Base-by-base conservation (phyloP, 345 rosid species). In the Psidium friedrichsthalianum region DNA sequence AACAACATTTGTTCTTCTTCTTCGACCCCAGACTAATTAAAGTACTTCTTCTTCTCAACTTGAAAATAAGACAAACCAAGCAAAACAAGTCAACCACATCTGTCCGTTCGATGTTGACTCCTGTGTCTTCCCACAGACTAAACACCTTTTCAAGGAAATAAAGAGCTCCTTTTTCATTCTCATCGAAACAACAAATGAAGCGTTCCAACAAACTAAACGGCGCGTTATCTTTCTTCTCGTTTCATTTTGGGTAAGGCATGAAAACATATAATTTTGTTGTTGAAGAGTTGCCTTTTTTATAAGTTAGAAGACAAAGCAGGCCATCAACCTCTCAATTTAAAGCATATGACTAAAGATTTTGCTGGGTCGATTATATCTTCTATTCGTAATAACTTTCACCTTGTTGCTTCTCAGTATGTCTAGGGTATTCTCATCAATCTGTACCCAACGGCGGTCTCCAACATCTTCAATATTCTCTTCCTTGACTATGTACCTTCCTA, bases 401-500 rank as follows among this genome's bases (percentile, higher is more conserved):
- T n/a, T 8, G 0, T n/a, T n/a, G 8, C 32, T 58, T 8, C 36
- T 0, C 1, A 58, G 4, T 58, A 58, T 58, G 69, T n/a, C 69
- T 5, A 12, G 3, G 12, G 6, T 58, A 58, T 10, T 58, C 36
- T 58, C 18, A 58, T 58, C 69, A 58, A 58, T 58, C 2, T 0
- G 0, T 8, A 58, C 18, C 69, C 36, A 58, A n/a, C 2, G 6
- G 0, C 69, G 18, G 36, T n/a, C 12, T 58, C 18, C 8, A 58
- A 18, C 36, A 58, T 58, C 69, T 58, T 58, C 69, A 2, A 58
- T 2, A 58, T 58, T n/a, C 1, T 58, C 69, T n/a, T 12, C 3
- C 6, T 12, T 58, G 1, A 58, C 18, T 0, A 58, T n/a, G 0
- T 58, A 58, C 36, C 69, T 58, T 58, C 69, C 69, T 5, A 58